These are phyloP conservation scores for Agrostemma githago DNA, from an alignment of 148 eudicot species.

Conservation along the genomic window DNA sequence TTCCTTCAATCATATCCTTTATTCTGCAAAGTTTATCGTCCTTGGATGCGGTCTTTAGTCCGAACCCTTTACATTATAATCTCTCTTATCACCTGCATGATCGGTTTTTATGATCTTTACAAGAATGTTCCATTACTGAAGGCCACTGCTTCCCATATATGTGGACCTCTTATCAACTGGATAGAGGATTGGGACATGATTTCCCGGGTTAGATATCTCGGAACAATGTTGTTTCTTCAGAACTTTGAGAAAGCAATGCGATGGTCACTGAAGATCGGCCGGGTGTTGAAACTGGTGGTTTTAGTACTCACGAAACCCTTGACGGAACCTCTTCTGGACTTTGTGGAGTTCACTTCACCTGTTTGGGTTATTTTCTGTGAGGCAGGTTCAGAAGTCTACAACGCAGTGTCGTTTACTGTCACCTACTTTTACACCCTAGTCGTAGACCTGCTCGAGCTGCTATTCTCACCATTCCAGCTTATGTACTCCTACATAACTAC, in stretches of 20 bases:
- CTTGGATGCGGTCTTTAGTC: slow-evolving; percentile 95
- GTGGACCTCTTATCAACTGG: slow-evolving; percentile 87
- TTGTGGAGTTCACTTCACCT: slow-evolving; percentile 52
- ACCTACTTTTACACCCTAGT: slow-evolving; percentile 37
- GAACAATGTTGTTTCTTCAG: slow-evolving; percentile 96
- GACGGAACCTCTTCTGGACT: slow-evolving; percentile 52
- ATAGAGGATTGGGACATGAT: slow-evolving; percentile 92
- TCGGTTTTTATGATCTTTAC: slow-evolving; percentile 91
- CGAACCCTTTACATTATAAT: slow-evolving; percentile 66
- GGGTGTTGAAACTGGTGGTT: slow-evolving; percentile 46
- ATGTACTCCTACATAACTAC: slow-evolving; percentile 41
- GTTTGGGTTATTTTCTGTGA: slow-evolving; percentile 51
- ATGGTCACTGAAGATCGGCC: slow-evolving; percentile 60
- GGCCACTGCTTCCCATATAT: slow-evolving; percentile 76
- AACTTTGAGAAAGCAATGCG: slow-evolving; percentile 72
- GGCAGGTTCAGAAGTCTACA: slow-evolving; percentile 38
- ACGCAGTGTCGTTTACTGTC: slow-evolving; percentile 35
- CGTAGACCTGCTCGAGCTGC: slow-evolving; percentile 43
- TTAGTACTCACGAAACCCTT: slow-evolving; percentile 63
- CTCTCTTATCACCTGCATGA: slow-evolving; percentile 71
- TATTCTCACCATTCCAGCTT: slow-evolving; percentile 64
- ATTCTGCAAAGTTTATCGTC: slow-evolving; percentile 83
- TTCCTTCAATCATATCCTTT: slow-evolving; percentile 93
- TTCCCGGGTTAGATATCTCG: slow-evolving; percentile 76
- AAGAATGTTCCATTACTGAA: slow-evolving; percentile 91